Conservation (phyloP, 805 yeast genomes). For the Priceomyces medius region DNA sequence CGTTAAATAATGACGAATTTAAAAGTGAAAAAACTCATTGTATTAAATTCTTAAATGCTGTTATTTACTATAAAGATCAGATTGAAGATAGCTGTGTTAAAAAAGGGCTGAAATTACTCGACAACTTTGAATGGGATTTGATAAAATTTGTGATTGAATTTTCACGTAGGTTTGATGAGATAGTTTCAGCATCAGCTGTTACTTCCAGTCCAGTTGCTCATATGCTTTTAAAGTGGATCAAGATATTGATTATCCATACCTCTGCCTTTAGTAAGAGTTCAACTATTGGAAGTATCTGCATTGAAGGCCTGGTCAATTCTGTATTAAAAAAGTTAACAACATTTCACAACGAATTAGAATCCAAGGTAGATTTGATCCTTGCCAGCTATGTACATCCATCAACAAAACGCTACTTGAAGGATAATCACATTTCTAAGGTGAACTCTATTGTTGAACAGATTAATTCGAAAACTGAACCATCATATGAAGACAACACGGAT, state of each 20-base stretch:
- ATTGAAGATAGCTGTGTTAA: conserved; percentile 1
- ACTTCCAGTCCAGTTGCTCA: conserved; percentile 14
- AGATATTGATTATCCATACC: conserved; percentile 18
- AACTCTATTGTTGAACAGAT: conserved; percentile 10
- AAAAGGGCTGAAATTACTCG: not conserved
- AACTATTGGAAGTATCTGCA: conserved; percentile 1
- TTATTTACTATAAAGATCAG: conserved; percentile 11
- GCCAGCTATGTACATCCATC: conserved; percentile 24
- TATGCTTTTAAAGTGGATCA: conserved; percentile 22
- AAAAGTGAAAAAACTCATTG: conserved; percentile 10
- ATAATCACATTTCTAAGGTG: conserved; percentile 12
- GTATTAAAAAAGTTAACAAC: conserved; percentile 9
- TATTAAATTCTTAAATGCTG: conserved; percentile 8
- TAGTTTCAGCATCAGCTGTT: conserved; percentile 7
- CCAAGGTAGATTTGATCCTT: conserved; percentile 12
- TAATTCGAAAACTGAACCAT: conserved; percentile 1
- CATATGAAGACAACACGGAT: conserved; percentile 2
- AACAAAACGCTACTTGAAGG: conserved; percentile 20
- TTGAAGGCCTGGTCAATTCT: conserved; percentile 8
- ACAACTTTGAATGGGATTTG: conserved; percentile 15
- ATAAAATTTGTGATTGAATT: conserved; percentile 13
- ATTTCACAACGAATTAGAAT: conserved; percentile 14
- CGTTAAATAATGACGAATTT: conserved; percentile 6
- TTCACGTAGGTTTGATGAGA: conserved; percentile 12
- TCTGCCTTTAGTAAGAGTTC: conserved; percentile 7